A percentile compares a stretch with the other conserved stretches of the same genome.
Conservation (phyloP, 23 red algal genomes). For the Gracilaria caudata region DNA sequence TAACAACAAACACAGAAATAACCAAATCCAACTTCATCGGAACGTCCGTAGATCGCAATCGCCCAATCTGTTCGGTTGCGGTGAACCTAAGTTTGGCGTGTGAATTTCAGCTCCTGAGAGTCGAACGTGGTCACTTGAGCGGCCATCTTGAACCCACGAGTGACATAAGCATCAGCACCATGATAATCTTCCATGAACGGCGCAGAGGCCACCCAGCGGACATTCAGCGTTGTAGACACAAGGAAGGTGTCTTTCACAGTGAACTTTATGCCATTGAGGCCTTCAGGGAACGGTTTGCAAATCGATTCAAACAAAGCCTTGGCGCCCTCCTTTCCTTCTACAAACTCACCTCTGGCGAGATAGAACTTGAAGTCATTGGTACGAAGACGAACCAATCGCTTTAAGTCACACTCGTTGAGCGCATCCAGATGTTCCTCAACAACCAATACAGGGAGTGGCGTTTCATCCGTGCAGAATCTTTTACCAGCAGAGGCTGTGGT, state of each 20-base stretch:
- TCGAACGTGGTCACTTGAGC: conserved; percentile 27
- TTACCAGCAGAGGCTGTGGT: not conserved
- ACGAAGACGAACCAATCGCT: conserved; percentile 15
- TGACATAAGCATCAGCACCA: conserved; percentile 28
- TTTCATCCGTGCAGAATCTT: conserved; percentile 9
- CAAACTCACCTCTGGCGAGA: conserved; percentile 6
- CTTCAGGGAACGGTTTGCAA: conserved; percentile 27
- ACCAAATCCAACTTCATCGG: too few species aligned
- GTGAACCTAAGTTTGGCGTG: not conserved
- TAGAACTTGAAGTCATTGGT: conserved; percentile 27
- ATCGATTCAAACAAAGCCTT: not conserved
- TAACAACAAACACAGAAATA: too few species aligned
- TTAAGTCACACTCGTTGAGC: conserved; percentile 14
- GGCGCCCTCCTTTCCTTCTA: not conserved
- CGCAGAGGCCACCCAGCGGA: conserved; percentile 17
- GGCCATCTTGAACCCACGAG: conserved; percentile 31
- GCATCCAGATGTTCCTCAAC: conserved; percentile 9
- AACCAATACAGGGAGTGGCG: not conserved
- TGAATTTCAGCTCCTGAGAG: conserved; percentile 22
- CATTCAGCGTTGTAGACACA: conserved; percentile 5
- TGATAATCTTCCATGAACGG: conserved; percentile 31
- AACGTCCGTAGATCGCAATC: too few species aligned
- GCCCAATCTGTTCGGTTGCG: too few species aligned
- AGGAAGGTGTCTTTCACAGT: conserved; percentile 22
- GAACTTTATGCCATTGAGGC: not conserved